Evolutionary conservation across 163 green algal genomes (phyloP).

Genomic region (Coccomyxa subellipsoidea): DNA sequence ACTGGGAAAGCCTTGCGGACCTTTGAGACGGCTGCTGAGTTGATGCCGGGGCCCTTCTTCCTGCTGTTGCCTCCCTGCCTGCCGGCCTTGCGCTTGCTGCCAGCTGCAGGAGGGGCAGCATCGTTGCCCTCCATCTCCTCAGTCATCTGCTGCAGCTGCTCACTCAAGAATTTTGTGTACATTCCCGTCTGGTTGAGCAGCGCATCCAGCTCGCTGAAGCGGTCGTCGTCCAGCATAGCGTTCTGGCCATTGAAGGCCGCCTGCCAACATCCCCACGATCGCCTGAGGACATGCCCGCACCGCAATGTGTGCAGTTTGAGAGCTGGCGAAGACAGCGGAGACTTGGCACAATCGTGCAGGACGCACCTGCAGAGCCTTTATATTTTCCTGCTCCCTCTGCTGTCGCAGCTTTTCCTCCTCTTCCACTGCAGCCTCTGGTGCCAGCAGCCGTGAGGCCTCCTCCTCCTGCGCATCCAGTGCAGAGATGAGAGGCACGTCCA

Average conservation of each 20-base stretch:
- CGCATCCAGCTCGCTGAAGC: constrained; percentile 71
- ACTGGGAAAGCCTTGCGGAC: not conserved
- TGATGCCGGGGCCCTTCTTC: constrained; percentile 15
- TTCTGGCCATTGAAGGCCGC: not conserved
- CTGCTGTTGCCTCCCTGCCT: constrained; percentile 6
- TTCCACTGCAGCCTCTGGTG: constrained; percentile 25
- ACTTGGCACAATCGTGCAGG: no score
- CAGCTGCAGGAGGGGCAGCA: constrained; percentile 13
- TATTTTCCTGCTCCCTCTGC: constrained; percentile 40
- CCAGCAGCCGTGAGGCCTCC: constrained; percentile 30
- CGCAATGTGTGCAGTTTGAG: not conserved
- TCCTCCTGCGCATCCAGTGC: not conserved
- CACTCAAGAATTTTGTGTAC: constrained; percentile 85
- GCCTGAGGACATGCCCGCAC: not conserved
- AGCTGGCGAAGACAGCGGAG: no score
- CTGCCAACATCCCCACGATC: not conserved
- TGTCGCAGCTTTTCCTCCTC: constrained; percentile 63
- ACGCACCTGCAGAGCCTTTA: constrained; percentile 15
- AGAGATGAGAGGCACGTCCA: no score
- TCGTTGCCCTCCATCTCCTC: constrained; percentile 15
- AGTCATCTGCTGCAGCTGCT: constrained; percentile 64
- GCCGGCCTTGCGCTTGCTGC: constrained; percentile 25
- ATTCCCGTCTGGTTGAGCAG: constrained; percentile 79
- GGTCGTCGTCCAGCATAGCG: constrained; percentile 22
- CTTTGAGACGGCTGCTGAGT: not conserved